Conservation (phyloP, 495 filamentous ascomycete species). For the Chaetomidium leptoderma region DNA sequence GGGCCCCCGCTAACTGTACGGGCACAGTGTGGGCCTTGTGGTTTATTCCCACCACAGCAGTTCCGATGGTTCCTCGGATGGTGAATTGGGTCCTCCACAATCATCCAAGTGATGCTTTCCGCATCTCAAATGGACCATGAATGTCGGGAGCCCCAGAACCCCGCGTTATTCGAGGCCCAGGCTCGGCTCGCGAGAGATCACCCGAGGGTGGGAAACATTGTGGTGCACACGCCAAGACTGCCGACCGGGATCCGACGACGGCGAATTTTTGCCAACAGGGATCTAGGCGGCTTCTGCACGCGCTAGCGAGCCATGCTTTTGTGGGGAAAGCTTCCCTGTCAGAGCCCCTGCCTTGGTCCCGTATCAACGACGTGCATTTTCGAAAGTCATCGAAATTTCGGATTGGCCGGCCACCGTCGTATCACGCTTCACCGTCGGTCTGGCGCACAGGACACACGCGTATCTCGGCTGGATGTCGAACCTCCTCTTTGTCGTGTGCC, state of each 20-base stretch:
- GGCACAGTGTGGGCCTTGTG: slow-evolving; percentile 7
- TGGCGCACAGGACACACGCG: not conserved
- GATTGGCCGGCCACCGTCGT: slow-evolving; percentile 18
- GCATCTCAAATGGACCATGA: no score
- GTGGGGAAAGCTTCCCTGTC: not conserved
- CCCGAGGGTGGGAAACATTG: not conserved
- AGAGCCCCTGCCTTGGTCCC: not conserved
- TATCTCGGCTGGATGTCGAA: not conserved
- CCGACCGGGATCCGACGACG: not conserved
- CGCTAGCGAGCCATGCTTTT: not conserved
- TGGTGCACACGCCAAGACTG: not conserved
- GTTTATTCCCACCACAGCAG: not conserved
- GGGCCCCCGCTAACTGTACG: slow-evolving; percentile 8
- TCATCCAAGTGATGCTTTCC: no score
- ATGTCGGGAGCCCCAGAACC: no score
- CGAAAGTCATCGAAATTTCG: slow-evolving; percentile 22
- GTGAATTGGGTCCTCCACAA: not conserved
- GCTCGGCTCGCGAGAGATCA: no score
- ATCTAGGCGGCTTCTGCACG: not conserved
- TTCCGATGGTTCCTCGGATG: not conserved
- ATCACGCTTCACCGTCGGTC: slow-evolving; percentile 9
- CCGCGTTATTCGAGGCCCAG: no score
- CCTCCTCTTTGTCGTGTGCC: not conserved
- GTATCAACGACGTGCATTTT: slow-evolving; percentile 9
- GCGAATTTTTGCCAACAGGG: not conserved